Percentiles rank a stretch among this genome's conserved stretches.
phyloP scores from a whole-genome alignment of 192 early-diverging fungal genomes.

The Mortierella hygrophila region DNA sequence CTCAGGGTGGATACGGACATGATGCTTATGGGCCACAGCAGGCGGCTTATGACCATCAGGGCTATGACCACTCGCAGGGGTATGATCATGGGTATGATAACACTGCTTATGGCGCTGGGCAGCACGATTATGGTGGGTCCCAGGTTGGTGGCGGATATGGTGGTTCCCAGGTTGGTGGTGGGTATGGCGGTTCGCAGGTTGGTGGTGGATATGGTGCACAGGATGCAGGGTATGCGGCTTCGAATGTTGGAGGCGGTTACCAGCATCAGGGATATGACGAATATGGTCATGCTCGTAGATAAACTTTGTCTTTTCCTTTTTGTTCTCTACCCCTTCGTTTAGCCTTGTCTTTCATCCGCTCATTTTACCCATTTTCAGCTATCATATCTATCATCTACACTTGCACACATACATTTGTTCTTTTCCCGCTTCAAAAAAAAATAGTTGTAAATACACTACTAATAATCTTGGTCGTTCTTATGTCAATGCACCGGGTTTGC shows the following conservation, averaged over 20 bases:
- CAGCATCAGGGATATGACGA: constrained; percentile 47
- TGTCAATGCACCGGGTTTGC: neutral
- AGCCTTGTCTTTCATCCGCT: neutral
- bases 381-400: too few relatives aligned
- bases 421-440: neutral
- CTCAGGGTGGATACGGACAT: constrained; percentile 11
- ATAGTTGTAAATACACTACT: neutral
- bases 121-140: constrained; percentile 35
- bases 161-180: constrained; percentile 32
- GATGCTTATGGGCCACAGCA: constrained; percentile 17
- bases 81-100: constrained; percentile 43
- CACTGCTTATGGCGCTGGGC: neutral
- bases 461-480: neutral
- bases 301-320: neutral
- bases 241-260: constrained; percentile 48
- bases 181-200: constrained; percentile 40
- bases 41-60: constrained; percentile 14
- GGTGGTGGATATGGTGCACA: constrained; percentile 38
- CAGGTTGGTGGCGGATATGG: constrained; percentile 40
- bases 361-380: neutral
- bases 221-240: constrained; percentile 30
- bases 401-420: neutral
- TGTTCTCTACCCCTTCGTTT: neutral
- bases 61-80: constrained; percentile 22
- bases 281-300: constrained; percentile 8